Percentiles rank a stretch among this genome's conserved stretches.
phyloP scores from a whole-genome alignment of 257 asterid species.

The Ballota nigra region DNA sequence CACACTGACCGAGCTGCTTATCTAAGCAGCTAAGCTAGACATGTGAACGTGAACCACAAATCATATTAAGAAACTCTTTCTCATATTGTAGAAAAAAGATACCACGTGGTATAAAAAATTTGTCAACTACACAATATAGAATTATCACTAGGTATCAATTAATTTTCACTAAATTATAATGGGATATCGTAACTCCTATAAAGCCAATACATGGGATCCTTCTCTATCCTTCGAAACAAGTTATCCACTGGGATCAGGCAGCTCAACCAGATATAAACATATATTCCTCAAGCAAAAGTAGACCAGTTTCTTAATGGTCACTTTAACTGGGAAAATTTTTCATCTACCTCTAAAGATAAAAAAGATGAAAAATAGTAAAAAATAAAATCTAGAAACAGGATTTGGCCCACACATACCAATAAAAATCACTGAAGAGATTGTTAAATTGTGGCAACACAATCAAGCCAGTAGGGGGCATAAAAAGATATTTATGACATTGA shows the following conservation, averaged over 20 bases:
- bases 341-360: background rate
- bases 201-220: background rate
- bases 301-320: background rate
- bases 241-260: background rate
- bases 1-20: background rate
- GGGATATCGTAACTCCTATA: background rate
- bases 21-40: background rate
- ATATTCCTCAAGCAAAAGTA: background rate
- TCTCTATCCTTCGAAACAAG: background rate
- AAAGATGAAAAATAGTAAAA: background rate
- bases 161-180: background rate
- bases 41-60: background rate
- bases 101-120: background rate
- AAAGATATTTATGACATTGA: constrained; percentile 2
- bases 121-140: background rate
- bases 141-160: background rate
- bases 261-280: background rate
- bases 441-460: background rate
- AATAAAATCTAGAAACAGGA: background rate
- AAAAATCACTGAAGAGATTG: background rate
- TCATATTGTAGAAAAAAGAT: background rate
- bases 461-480: background rate
- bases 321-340: background rate
- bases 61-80: background rate
- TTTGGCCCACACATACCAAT: constrained; percentile 1